A percentile compares a stretch with the other conserved stretches of the same genome.
Evolutionary conservation across 495 filamentous ascomycete species (phyloP).

Genomic region (Parmelia sp.): DNA sequence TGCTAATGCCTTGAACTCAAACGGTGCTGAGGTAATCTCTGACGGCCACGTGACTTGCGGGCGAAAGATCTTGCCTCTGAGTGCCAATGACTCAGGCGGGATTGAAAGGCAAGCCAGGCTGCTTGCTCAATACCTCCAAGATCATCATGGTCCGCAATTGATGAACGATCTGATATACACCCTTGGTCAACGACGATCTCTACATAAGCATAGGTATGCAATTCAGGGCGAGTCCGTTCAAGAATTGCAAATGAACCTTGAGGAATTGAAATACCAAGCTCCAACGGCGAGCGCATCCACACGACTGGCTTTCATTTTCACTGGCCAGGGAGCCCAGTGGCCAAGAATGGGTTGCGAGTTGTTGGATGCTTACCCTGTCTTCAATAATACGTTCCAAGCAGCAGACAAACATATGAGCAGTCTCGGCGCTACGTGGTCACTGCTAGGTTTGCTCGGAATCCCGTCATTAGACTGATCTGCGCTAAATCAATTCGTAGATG

Average conservation of each 20-base stretch:
- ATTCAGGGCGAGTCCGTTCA: neutral
- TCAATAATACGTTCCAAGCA: neutral
- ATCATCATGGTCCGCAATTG: neutral
- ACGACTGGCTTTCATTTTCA: constrained; percentile 20
- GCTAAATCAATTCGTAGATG: neutral
- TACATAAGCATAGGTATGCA: constrained; percentile 12
- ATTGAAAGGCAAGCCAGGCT: neutral
- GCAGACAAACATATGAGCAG: constrained; percentile 18
- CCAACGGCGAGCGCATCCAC: neutral
- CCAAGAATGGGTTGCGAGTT: constrained; percentile 18
- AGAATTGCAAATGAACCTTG: neutral
- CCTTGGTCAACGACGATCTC: constrained; percentile 31
- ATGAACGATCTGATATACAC: constrained; percentile 39
- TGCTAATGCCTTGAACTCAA: neutral
- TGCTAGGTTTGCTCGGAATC: constrained; percentile 24
- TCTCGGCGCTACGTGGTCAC: constrained; percentile 31
- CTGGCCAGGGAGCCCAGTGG: constrained; percentile 25
- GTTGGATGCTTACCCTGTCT: constrained; percentile 10
- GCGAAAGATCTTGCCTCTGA: constrained; percentile 7
- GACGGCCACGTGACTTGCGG: neutral
- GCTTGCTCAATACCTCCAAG: neutral
- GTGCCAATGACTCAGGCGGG: constrained; percentile 7
- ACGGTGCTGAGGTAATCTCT: neutral
- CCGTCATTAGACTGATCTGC: neutral
- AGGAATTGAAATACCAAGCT: constrained; percentile 7